phyloP scores from a whole-genome alignment of 768 basidiomycete species.

The Ephemerocybe angulata region DNA sequence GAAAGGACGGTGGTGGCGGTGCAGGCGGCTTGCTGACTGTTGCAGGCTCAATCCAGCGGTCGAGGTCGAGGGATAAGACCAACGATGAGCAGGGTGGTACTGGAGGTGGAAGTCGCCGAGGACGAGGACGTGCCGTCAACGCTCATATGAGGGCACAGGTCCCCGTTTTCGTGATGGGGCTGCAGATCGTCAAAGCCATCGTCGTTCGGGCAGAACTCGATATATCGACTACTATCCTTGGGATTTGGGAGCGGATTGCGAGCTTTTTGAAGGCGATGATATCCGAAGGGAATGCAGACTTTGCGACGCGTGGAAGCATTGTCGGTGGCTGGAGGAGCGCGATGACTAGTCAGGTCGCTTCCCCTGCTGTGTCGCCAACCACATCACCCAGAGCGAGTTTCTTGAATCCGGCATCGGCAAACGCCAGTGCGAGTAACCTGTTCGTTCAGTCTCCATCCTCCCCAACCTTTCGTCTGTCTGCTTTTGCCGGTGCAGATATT shows the following conservation, averaged over 20 bases:
- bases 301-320: constrained; percentile 38
- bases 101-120: not conserved
- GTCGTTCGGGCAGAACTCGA: constrained; percentile 61
- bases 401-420: constrained; percentile 28
- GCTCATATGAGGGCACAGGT: constrained; percentile 34
- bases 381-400: constrained; percentile 47
- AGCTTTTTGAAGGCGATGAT: constrained; percentile 48
- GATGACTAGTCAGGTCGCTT: constrained; percentile 29
- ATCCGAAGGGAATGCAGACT: constrained; percentile 57
- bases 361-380: constrained; percentile 48
- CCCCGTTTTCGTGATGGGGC: constrained; percentile 43
- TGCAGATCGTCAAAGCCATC: constrained; percentile 69
- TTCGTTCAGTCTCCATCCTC: constrained; percentile 24
- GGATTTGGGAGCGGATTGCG: constrained; percentile 63
- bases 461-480: constrained; percentile 18
- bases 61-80: constrained; percentile 43
- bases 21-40: constrained; percentile 6
- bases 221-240: constrained; percentile 49
- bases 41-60: constrained; percentile 25
- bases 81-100: constrained; percentile 9
- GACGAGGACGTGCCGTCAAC: constrained; percentile 13
- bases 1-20: constrained; percentile 3
- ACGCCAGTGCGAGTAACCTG: constrained; percentile 18
- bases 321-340: not conserved
- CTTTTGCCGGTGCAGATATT: constrained; percentile 8